These are phyloP conservation scores for Candida cerambycidarum DNA, from an alignment of 805 yeast genomes.

Conservation along the genomic window DNA sequence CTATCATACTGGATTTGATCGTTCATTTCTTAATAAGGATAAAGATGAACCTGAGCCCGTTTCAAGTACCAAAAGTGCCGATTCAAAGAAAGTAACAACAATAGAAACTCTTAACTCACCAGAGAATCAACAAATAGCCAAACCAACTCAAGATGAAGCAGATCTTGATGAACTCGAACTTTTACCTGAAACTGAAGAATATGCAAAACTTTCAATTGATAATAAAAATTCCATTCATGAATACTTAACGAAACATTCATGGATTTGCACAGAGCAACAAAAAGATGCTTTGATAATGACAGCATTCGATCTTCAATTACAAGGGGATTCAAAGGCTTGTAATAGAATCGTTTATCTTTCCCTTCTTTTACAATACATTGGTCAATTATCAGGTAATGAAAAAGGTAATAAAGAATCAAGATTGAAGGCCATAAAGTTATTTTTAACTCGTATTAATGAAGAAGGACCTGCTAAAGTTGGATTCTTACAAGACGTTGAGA, in stretches of 20 bases:
- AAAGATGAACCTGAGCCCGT: too few relatives aligned
- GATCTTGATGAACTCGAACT: conserved; percentile 51
- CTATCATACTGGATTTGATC: conserved; percentile 87
- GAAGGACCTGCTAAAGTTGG: conserved; percentile 64
- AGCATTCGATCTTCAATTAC: conserved; percentile 81
- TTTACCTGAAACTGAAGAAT: conserved; percentile 63
- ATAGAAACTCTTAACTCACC: conserved; percentile 24
- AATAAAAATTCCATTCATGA: conserved; percentile 51
- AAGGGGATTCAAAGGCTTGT: conserved; percentile 53
- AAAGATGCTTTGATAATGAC: conserved; percentile 92
- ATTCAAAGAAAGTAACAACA: conserved; percentile 28
- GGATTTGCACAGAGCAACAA: conserved; percentile 76
- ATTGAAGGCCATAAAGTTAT: conserved; percentile 54
- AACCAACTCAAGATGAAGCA: conserved; percentile 15
- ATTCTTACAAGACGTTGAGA: conserved; percentile 69
- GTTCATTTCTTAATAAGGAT: conserved; percentile 72
- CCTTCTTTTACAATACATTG: conserved; percentile 71
- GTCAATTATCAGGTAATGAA: conserved; percentile 39
- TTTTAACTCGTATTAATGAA: conserved; percentile 60
- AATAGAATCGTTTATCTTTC: conserved; percentile 77
- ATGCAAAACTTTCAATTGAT: conserved; percentile 54
- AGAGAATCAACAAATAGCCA: background rate
- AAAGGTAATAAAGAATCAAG: conserved; percentile 27
- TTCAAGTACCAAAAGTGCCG: conserved; percentile 17
- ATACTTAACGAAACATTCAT: conserved; percentile 57